Percentiles rank a stretch among this genome's conserved stretches.
Conservation (phyloP, 305 asterid genomes). For the Solanum hybrid region DNA sequence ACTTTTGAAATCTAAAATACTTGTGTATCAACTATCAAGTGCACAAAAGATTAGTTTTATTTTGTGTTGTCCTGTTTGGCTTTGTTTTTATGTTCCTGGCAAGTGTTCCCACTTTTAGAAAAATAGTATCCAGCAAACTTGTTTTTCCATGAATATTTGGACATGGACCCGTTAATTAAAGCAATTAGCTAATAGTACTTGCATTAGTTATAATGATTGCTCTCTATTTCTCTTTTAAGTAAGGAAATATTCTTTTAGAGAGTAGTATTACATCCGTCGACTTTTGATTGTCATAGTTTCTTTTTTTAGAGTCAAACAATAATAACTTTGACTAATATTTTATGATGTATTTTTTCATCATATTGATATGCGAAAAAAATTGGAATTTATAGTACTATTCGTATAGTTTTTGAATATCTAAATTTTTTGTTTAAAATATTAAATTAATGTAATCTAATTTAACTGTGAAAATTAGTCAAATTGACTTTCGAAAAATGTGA, state of each 20-base stretch:
- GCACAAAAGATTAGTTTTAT: neutral
- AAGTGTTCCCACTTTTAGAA: neutral
- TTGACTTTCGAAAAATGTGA: neutral
- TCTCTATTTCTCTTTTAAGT: neutral
- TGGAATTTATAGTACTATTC: no score
- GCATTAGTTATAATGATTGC: neutral
- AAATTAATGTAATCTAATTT: neutral
- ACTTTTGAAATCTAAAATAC: neutral
- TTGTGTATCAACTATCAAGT: neutral
- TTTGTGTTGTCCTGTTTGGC: neutral
- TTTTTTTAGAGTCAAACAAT: neutral
- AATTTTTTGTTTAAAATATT: no score
- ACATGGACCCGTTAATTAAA: neutral
- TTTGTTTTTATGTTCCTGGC: neutral
- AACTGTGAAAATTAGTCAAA: no score
- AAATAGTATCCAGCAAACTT: neutral
- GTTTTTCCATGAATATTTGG: neutral
- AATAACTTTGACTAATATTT: no score
- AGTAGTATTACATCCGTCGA: neutral
- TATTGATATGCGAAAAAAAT: neutral
- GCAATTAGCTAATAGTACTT: neutral
- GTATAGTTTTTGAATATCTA: no score
- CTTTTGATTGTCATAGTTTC: neutral
- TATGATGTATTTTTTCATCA: neutral
- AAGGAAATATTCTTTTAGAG: neutral